Base-by-base conservation (phyloP, 2,329 filamentous ascomycete species). In the Exophiala dermatitidis region DNA sequence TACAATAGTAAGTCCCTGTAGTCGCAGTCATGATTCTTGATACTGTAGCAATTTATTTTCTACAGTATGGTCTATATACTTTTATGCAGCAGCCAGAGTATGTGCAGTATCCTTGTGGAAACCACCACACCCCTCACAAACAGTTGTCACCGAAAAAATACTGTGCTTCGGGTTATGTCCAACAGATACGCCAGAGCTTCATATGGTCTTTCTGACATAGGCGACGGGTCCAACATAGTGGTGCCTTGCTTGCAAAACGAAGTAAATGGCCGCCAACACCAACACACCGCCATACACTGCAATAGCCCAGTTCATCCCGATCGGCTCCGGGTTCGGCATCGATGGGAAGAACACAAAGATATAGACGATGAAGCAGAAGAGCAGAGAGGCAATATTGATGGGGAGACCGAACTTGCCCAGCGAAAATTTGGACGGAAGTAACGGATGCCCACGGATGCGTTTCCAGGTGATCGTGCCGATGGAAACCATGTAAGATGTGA, bases 401-500 rank as follows among this genome's bases (percentile, higher is more conserved):
- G 63, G 58, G 1, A 72, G 57, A 0, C 71, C 71, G 37, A 62
- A 68, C 4, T 56, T 60, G 0, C 72, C 72, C 3, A 75, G 65
- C 34, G 56, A 65, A 67, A 65, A 73, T 9, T 66, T 62, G 7
- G 64, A 63, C 0, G 60, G 63, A 0, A 68, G 70, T 0, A 74
- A 60, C 0, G 64, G 59, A n/a, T 67, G 59, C 5, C 61, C 59
- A 1, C 58, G 60, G 26, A 72, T 48, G 3, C 71, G 67, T 41
- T 66, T 65, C 49, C 66, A 60, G 19, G 69, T 56, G 2, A 71
- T 43, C 53, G 62, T 67, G 31, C 63, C 60, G 42, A 71, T 70
- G 29, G 63, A 63, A 48, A 69, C 58, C 46, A 70, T 66, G 54
- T 71, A 71, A 5, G 73, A 66, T 4, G 62, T 63, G 29, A 76